Evolutionary conservation across 768 basidiomycete species (phyloP), one percentile per base, ranked within the genome.

Genomic region (Phylloporus arenicola): DNA sequence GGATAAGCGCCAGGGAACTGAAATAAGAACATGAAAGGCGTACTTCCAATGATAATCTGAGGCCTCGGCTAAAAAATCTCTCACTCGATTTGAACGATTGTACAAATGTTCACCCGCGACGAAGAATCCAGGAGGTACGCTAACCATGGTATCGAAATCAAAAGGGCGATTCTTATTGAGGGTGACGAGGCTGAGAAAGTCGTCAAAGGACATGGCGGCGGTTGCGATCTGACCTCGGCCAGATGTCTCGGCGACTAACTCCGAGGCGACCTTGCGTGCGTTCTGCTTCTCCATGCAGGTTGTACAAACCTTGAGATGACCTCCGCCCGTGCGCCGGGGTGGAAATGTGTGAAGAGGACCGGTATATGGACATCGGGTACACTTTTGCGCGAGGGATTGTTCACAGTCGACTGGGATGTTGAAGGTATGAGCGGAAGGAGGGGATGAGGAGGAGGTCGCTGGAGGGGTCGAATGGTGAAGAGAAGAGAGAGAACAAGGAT

Each of bases 21-120:
- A 29, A 33, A 34, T 29, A 20, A 31, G 27, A n/a, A 9, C 22
- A 25, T 11, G 30, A n/a, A 31, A 16, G 30, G 67, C 66, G 6
- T 30, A 68, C 66, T 68, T 68, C 66, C 68, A 68, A 31, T 69
- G 66, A 44, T 69, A 68, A 50, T 68, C 68, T 2, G 66, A 68
- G 12, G 66, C 66, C 43, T 69, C 67, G 1, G 66, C 68, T 4
- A 68, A 41, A 53, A 58, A 62, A 43, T 69, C 68, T 53, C 68
- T 64, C 55, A 69, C 62, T 56, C 64, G 62, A 53, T 69, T 68
- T 0, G 68, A 70, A 39, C 65, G 64, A 54, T 68, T 68, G 48
- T 69, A 69, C 2, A 69, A 25, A 38, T 69, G 68, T 56, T 68
- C 66, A 3, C 65, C 68, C 8, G 52, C 64, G 24, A 61, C 54